These are phyloP conservation scores for Trichomonas tenax DNA, from an alignment of 208 protist species.

Conservation along the genomic window DNA sequence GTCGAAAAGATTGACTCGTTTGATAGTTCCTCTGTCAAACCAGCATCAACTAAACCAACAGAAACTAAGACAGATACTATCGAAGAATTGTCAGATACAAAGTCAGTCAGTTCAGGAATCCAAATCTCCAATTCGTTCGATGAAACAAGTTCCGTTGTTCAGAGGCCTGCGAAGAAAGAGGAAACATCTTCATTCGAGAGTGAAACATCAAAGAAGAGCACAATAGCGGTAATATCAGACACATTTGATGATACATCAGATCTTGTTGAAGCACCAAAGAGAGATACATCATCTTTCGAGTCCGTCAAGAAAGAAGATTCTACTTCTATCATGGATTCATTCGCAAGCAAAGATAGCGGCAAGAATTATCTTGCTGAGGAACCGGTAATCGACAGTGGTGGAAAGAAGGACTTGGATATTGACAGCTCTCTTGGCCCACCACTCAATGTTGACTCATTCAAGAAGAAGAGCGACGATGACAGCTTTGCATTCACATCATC, in stretches of 20 bases:
- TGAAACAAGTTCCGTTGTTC: not conserved
- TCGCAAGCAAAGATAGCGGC: not conserved
- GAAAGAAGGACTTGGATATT: not conserved
- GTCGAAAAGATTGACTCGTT: too few species aligned
- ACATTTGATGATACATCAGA: not conserved
- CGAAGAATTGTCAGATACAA: too few species aligned
- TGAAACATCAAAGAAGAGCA: not conserved
- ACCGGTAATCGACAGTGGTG: not conserved
- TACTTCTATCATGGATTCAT: not conserved
- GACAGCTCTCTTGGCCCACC: not conserved
- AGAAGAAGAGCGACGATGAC: not conserved
- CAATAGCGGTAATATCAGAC: not conserved
- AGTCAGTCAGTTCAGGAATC: too few species aligned
- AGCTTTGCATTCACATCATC: not conserved
- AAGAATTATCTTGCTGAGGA: not conserved
- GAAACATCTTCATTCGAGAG: not conserved
- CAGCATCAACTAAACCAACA: too few species aligned
- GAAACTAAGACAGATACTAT: too few species aligned
- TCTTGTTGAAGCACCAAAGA: not conserved
- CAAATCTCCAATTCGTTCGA: not conserved
- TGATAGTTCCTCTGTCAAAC: too few species aligned
- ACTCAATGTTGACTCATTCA: not conserved
- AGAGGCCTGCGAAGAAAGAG: not conserved
- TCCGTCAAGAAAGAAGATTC: not conserved
- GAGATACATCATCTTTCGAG: not conserved